Conservation (phyloP, 73 alveolate species). For the Paramecium tetraurelia region DNA sequence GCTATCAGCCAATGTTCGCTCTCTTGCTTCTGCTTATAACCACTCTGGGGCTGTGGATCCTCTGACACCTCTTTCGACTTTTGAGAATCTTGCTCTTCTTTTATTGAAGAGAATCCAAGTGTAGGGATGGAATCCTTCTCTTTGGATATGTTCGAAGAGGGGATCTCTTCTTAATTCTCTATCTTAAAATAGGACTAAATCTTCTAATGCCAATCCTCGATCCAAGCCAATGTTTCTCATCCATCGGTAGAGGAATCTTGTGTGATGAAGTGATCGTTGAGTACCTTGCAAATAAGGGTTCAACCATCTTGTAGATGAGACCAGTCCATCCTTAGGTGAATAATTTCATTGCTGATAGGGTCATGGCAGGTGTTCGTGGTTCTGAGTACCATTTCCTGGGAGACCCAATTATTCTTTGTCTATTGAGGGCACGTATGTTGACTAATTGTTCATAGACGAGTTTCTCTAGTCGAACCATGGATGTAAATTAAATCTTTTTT, state of each 20-base stretch:
- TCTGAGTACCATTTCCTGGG: conserved; percentile 59
- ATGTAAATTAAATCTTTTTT: not conserved
- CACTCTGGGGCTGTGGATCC: conserved; percentile 60
- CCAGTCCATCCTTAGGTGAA: conserved; percentile 41
- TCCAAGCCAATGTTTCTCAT: conserved; percentile 46
- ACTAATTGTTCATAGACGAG: conserved; percentile 54
- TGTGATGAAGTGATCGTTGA: not conserved
- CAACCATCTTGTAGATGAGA: conserved; percentile 16
- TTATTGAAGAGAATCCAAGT: conserved; percentile 32
- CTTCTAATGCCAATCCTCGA: conserved; percentile 61
- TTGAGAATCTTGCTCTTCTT: conserved; percentile 57
- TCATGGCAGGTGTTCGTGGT: conserved; percentile 27
- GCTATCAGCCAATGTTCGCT: conserved; percentile 53
- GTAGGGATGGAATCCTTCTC: conserved; percentile 62
- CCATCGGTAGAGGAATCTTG: conserved; percentile 46
- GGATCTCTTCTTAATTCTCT: conserved; percentile 62
- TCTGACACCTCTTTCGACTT: conserved; percentile 63
- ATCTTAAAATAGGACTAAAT: conserved; percentile 34
- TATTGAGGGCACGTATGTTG: conserved; percentile 18
- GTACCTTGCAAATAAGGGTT: conserved; percentile 51
- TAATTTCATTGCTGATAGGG: conserved; percentile 10
- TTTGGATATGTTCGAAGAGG: conserved; percentile 30
- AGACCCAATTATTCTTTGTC: conserved; percentile 48
- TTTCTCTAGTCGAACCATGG: conserved; percentile 60
- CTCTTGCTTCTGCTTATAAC: conserved; percentile 52